These are phyloP conservation scores for Anastatica hierochuntica DNA, from an alignment of 345 rosid genomes.

Conservation along the genomic window DNA sequence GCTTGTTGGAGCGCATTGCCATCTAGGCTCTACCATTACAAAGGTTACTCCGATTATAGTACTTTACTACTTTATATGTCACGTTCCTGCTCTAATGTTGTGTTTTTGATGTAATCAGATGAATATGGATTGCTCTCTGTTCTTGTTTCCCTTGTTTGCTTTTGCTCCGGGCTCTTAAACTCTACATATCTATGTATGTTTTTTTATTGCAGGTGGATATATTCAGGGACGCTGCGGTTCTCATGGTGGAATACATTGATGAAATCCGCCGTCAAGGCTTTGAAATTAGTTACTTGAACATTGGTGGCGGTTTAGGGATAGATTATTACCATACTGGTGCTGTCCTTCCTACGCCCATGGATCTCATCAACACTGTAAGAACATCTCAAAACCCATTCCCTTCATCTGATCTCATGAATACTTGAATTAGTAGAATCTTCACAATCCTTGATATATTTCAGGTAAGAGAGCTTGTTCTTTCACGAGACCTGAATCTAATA, in stretches of 20 bases:
- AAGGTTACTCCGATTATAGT: conserved; percentile 37
- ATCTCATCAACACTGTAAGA: conserved; percentile 86
- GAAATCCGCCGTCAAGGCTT: conserved; percentile 86
- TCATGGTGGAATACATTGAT: conserved; percentile 84
- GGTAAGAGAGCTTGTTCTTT: conserved; percentile 85
- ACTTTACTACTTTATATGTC: neutral
- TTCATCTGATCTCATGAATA: neutral
- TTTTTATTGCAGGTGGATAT: conserved; percentile 68
- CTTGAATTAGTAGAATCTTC: neutral
- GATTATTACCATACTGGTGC: conserved; percentile 86
- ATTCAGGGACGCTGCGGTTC: conserved; percentile 85
- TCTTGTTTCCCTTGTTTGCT: neutral
- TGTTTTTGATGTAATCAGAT: neutral
- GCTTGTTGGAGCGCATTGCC: conserved; percentile 97
- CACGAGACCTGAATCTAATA: conserved; percentile 65
- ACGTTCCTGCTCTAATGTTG: neutral
- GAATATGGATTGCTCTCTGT: neutral
- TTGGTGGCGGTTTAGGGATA: conserved; percentile 97
- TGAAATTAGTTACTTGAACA: conserved; percentile 75
- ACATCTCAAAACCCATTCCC: conserved; percentile 3
- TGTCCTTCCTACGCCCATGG: conserved; percentile 83
- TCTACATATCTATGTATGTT: neutral
- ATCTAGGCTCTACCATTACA: conserved; percentile 96
- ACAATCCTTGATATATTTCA: conserved; percentile 18
- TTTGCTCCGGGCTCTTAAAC: neutral